phyloP scores from a whole-genome alignment of 805 yeast genomes.

The Yamadazyma olivae region DNA sequence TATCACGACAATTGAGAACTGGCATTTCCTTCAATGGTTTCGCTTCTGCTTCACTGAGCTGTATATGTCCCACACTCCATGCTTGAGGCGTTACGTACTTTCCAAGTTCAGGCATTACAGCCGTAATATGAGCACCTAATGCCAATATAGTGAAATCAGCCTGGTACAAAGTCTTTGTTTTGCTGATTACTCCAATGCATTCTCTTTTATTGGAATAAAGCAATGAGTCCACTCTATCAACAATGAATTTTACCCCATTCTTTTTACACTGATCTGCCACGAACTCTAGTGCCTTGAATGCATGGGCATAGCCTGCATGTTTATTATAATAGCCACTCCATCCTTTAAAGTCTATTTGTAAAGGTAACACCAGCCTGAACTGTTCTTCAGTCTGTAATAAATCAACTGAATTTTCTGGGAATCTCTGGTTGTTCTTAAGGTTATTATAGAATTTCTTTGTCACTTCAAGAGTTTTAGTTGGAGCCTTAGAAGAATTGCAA shows the following conservation, averaged over 20 bases:
- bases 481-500: slow-evolving; percentile 40
- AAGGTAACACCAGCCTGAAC: slow-evolving; percentile 19
- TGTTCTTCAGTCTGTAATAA: slow-evolving; percentile 24
- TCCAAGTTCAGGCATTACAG: slow-evolving; percentile 8
- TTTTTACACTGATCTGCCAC: slow-evolving; percentile 18
- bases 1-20: slow-evolving; percentile 11
- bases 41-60: slow-evolving; percentile 10
- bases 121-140: slow-evolving; percentile 12
- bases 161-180: slow-evolving; percentile 1
- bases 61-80: slow-evolving; percentile 14
- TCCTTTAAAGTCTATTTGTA: slow-evolving; percentile 11
- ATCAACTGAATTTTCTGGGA: slow-evolving; percentile 16
- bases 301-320: slow-evolving; percentile 42
- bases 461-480: slow-evolving; percentile 22
- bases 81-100: slow-evolving; percentile 12
- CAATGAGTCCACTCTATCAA: slow-evolving; percentile 9
- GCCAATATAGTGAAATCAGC: slow-evolving; percentile 12
- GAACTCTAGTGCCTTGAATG: slow-evolving; percentile 34
- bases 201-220: slow-evolving; percentile 2
- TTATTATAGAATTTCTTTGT: slow-evolving; percentile 32
- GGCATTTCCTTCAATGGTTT: slow-evolving; percentile 8
- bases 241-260: slow-evolving; percentile 13
- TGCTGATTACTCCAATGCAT: slow-evolving; percentile 9
- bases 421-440: slow-evolving; percentile 29
- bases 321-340: slow-evolving; percentile 28